Percentiles rank a stretch among this genome's conserved stretches.
Evolutionary conservation across 768 basidiomycete genomes (phyloP).

Genomic region (Hygrocybe coccinea): DNA sequence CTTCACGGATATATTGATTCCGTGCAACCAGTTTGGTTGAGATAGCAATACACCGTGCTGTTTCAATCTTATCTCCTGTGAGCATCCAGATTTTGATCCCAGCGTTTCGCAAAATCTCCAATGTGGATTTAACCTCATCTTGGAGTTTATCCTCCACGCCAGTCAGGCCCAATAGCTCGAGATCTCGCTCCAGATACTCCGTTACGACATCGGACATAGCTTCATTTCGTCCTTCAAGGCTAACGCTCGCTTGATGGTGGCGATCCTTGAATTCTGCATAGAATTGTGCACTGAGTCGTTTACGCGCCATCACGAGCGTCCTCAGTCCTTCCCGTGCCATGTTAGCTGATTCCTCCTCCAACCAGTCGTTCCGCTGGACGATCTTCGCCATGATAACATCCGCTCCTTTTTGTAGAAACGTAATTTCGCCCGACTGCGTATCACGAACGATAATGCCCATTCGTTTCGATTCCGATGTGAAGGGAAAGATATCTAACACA

Average conservation of each 20-base stretch:
- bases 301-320: conserved; percentile 88
- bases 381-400: conserved; percentile 97
- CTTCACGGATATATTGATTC: conserved; percentile 96
- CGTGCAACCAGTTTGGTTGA: conserved; percentile 93
- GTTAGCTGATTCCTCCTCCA: conserved; percentile 97
- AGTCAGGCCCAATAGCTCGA: conserved; percentile 89
- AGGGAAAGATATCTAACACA: conserved; percentile 93
- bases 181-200: conserved; percentile 76
- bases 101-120: conserved; percentile 90
- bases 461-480: conserved; percentile 97
- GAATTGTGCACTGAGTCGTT: conserved; percentile 60
- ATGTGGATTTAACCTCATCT: conserved; percentile 90
- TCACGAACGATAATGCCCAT: conserved; percentile 98
- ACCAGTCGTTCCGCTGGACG: conserved; percentile 96
- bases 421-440: conserved; percentile 64
- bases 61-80: conserved; percentile 99
- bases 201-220: conserved; percentile 72
- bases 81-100: conserved; percentile 99
- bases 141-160: conserved; percentile 99
- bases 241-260: conserved; percentile 76
- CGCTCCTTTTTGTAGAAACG: conserved; percentile 93
- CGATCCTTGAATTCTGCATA: conserved; percentile 69
- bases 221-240: conserved; percentile 73
- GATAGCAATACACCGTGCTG: conserved; percentile 95
- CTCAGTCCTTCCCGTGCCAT: conserved; percentile 96